Evolutionary conservation across 495 filamentous ascomycete genomes (phyloP).

Genomic region (Jackrogersella multiformis): DNA sequence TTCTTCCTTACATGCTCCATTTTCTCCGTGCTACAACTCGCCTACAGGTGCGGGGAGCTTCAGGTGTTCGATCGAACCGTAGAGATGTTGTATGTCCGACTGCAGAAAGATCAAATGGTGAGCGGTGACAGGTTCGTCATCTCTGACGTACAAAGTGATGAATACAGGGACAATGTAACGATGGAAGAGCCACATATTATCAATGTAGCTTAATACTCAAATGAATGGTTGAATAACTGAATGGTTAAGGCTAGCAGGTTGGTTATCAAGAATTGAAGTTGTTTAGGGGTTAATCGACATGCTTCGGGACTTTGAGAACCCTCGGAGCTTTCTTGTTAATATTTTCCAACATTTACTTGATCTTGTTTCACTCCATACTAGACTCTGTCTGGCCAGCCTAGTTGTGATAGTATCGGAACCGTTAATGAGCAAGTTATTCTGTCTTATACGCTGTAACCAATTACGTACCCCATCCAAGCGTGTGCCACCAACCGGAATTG

Average conservation of each 20-base stretch:
- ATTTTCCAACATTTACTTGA: too few species aligned
- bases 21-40: conserved; percentile 23
- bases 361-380: neutral
- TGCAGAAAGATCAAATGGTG: neutral
- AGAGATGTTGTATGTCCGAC: neutral
- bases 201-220: neutral
- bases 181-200: neutral
- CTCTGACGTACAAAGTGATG: neutral
- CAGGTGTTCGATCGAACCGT: conserved; percentile 19
- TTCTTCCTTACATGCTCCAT: conserved; percentile 25
- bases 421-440: conserved; percentile 6
- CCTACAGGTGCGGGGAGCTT: conserved; percentile 35
- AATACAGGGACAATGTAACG: neutral
- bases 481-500: conserved; percentile 15
- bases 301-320: neutral
- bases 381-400: neutral
- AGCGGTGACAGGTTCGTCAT: neutral
- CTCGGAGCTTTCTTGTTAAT: neutral
- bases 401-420: neutral
- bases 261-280: neutral
- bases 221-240: neutral
- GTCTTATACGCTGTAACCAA: neutral
- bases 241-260: neutral
- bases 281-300: neutral
- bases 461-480: neutral